Base-by-base conservation (phyloP, 2,329 filamentous ascomycete species). In the Colletotrichum trifolii region DNA sequence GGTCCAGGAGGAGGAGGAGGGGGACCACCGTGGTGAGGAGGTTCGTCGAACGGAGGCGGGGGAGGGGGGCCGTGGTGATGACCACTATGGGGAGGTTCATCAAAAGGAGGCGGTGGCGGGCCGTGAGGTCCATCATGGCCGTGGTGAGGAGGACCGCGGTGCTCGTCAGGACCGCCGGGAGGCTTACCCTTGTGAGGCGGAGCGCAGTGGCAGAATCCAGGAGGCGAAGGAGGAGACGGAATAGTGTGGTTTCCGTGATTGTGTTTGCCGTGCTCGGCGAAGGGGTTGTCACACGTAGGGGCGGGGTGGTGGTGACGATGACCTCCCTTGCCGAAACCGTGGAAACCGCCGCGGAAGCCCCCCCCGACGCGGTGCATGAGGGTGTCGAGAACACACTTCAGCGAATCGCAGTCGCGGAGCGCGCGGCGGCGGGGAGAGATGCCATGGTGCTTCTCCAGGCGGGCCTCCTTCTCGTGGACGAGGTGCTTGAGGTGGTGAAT, bases 321-420 rank as follows among this genome's bases (percentile, higher is more conserved):
- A 12, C 15, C 35, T 45, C 40, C 52, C 46, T 43, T 15, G 15
- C 54, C 54, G 35, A 58, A 58, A 12, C 54, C 54, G 36, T 58
- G 54, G 54, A 58, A 58, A n/a, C 58, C 34, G 33, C 56, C 49
- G 17, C 45, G 56, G 43, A 64, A 54, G 8, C 46, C 58, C 47
- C 78, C 74, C 67, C 76, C 77, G 55, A 82, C 73, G 52, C 77
- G 77, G 53, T 76, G 69, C 47, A 77, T 74, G 50, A 83, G 71
- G n/a, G 76, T 71, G 45, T 74, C 73, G 49, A 82, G 71, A 46
- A 83, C 71, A 66, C 83, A 85, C 67, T 77, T 80, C 46, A 83
- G 58, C 64, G 73, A 78, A 53, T 77, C 75, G 60, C 81, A 83
- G 8, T 77, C 72, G 25, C 69, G 54, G 47, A 77, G 69, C 9